phyloP scores from a whole-genome alignment of 2,329 filamentous ascomycete genomes.

The Paecilomyces sp. region DNA sequence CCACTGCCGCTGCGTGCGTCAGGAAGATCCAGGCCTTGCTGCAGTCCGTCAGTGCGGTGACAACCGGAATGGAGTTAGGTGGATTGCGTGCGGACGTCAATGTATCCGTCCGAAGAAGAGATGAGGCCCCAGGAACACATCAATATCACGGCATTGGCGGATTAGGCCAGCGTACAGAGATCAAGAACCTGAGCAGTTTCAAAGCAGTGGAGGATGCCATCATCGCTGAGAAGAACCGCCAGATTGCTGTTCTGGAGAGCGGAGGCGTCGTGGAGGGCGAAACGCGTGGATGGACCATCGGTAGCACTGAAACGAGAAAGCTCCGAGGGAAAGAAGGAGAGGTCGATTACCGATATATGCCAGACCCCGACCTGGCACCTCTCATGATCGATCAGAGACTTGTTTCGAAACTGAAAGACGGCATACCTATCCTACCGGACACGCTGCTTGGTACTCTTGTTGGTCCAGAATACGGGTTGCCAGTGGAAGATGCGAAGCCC shows the following conservation, averaged over 20 bases:
- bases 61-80: constrained; percentile 86
- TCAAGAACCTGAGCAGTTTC: constrained; percentile 94
- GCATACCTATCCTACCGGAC: constrained; percentile 67
- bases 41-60: constrained; percentile 73
- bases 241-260: constrained; percentile 70
- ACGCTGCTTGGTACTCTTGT: constrained; percentile 58
- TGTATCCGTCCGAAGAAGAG: constrained; percentile 68
- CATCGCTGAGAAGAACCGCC: constrained; percentile 79
- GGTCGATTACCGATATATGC: constrained; percentile 98
- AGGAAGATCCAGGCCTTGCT: constrained; percentile 80
- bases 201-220: constrained; percentile 94
- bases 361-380: constrained; percentile 82
- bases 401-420: constrained; percentile 54
- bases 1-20: constrained; percentile 80
- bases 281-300: constrained; percentile 87
- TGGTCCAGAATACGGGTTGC: constrained; percentile 57
- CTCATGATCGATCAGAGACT: constrained; percentile 67
- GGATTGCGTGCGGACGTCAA: constrained; percentile 92
- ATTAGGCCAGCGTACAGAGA: constrained; percentile 85
- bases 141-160: constrained; percentile 53
- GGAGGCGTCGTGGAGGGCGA: constrained; percentile 74
- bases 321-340: constrained; percentile 92
- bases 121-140: constrained; percentile 34
- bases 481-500: constrained; percentile 74
- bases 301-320: constrained; percentile 70